Conservation (phyloP, 495 filamentous ascomycete genomes). For the Annulohypoxylon maeteangense region DNA sequence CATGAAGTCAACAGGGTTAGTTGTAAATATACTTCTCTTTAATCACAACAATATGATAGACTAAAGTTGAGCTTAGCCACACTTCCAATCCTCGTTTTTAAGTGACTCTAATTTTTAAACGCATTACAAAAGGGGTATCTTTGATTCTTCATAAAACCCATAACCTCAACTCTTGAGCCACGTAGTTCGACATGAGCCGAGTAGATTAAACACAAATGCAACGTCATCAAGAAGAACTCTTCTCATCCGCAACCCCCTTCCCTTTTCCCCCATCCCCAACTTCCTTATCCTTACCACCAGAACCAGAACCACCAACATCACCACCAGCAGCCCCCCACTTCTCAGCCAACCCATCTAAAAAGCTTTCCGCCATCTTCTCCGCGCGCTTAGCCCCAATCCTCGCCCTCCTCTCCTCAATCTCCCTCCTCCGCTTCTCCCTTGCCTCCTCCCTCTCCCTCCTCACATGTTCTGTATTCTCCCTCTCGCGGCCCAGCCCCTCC, state of each 20-base stretch:
- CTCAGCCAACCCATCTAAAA: conserved; percentile 68
- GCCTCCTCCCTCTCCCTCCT: conserved; percentile 65
- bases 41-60: neutral
- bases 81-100: neutral
- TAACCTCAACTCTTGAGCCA: neutral
- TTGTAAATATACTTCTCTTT: neutral
- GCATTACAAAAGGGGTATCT: neutral
- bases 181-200: neutral
- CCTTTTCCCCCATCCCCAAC: neutral
- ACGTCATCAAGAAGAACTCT: conserved; percentile 3
- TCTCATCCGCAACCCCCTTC: conserved; percentile 7
- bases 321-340: conserved; percentile 43
- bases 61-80: neutral
- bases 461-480: conserved; percentile 73
- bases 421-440: conserved; percentile 50
- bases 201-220: neutral
- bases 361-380: conserved; percentile 76
- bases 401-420: conserved; percentile 62
- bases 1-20: neutral
- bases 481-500: conserved; percentile 72
- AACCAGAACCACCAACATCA: neutral
- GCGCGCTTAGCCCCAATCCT: conserved; percentile 64
- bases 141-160: neutral
- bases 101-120: neutral
- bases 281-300: neutral